phyloP scores from a whole-genome alignment of 2,329 filamentous ascomycete genomes.

The Parastagonospora avenae region DNA sequence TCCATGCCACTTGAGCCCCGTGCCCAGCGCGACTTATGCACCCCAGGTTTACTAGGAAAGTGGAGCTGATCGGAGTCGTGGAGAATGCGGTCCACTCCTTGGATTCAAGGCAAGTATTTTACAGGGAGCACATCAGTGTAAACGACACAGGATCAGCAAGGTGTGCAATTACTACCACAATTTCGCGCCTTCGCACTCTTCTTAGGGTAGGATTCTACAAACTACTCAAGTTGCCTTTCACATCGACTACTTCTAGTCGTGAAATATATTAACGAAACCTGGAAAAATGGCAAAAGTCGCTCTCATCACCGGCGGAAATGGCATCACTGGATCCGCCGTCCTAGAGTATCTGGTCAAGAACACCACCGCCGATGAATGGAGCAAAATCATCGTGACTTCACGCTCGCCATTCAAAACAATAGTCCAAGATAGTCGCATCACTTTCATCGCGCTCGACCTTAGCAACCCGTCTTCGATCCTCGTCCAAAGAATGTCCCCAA shows the following conservation, averaged over 20 bases:
- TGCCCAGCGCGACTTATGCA: too few relatives aligned
- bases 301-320: constrained; percentile 11
- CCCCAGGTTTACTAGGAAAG: too few relatives aligned
- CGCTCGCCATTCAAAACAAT: constrained; percentile 7
- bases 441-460: constrained; percentile 8
- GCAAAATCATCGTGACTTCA: constrained; percentile 11
- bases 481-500: constrained; percentile 1
- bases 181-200: too few relatives aligned
- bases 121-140: too few relatives aligned
- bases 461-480: background rate
- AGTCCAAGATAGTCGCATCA: constrained; percentile 7
- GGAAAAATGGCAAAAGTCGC: constrained; percentile 1
- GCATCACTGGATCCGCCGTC: constrained; percentile 11
- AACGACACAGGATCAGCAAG: too few relatives aligned
- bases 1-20: background rate
- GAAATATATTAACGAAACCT: background rate
- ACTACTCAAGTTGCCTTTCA: too few relatives aligned
- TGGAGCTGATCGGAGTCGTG: too few relatives aligned
- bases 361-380: constrained; percentile 1
- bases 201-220: too few relatives aligned
- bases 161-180: too few relatives aligned
- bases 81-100: too few relatives aligned
- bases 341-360: constrained; percentile 7
- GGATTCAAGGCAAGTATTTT: too few relatives aligned
- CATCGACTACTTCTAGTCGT: too few relatives aligned